Conservation (phyloP, 2,329 filamentous ascomycete species). For the Fusarium succisae region DNA sequence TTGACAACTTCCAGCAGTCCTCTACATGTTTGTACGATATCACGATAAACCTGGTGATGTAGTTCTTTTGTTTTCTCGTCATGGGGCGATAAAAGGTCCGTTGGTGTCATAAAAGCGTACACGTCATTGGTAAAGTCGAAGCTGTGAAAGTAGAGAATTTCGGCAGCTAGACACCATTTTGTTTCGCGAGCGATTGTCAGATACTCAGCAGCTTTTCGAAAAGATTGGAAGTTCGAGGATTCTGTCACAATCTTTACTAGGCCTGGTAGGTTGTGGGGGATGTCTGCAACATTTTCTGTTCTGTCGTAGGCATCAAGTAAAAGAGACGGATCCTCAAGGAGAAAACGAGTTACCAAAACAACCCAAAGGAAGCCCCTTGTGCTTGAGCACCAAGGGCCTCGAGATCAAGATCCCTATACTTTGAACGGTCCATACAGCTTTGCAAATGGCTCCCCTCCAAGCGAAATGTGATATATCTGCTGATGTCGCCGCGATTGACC, state of each 20-base stretch:
- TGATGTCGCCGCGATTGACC: constrained; percentile 22
- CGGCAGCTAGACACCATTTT: neutral
- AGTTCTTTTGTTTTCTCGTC: neutral
- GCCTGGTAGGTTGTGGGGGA: constrained; percentile 4
- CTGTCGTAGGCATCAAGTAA: neutral
- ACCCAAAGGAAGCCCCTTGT: constrained; percentile 35
- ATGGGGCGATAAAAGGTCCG: neutral
- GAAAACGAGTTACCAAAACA: constrained; percentile 15
- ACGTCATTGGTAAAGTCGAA: neutral
- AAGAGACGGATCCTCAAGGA: neutral
- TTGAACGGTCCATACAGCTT: neutral
- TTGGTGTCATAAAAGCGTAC: neutral
- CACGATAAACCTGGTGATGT: neutral
- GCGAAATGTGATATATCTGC: neutral
- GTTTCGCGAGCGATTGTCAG: constrained; percentile 6
- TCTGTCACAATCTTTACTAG: constrained; percentile 17
- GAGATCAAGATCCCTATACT: neutral
- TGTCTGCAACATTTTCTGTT: neutral
- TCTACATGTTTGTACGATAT: neutral
- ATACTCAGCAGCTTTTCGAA: neutral
- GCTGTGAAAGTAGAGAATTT: constrained; percentile 7
- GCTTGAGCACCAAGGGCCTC: constrained; percentile 3
- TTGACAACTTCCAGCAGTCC: neutral
- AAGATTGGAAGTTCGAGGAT: neutral
- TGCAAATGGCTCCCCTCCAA: neutral